Evolutionary conservation across 345 rosid species (phyloP).

Genomic region (Citrus sp.): DNA sequence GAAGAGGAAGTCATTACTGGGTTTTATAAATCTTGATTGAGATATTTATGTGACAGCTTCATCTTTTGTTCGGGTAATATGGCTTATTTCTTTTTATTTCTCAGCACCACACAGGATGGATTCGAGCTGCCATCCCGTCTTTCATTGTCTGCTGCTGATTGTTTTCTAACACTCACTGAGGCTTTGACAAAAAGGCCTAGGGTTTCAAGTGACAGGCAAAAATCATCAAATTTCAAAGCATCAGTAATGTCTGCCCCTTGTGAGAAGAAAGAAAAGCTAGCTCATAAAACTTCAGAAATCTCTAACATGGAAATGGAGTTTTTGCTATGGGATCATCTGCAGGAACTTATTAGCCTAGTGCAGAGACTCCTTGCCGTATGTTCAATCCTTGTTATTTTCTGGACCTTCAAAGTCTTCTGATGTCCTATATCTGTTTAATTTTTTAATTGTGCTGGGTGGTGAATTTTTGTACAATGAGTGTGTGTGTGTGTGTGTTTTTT

Average conservation of each 20-base stretch:
- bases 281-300: slow-evolving; percentile 25
- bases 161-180: slow-evolving; percentile 62
- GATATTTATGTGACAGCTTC: neutral
- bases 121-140: slow-evolving; percentile 88
- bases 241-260: slow-evolving; percentile 26
- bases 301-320: slow-evolving; percentile 27
- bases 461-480: neutral
- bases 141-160: slow-evolving; percentile 85
- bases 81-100: slow-evolving; percentile 15
- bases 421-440: neutral
- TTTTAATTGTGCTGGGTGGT: neutral
- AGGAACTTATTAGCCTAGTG: slow-evolving; percentile 48
- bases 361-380: slow-evolving; percentile 70
- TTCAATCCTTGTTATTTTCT: slow-evolving; percentile 19
- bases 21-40: neutral
- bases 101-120: slow-evolving; percentile 70
- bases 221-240: slow-evolving; percentile 27
- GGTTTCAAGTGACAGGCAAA: slow-evolving; percentile 31
- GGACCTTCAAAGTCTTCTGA: neutral
- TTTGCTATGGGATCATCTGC: slow-evolving; percentile 64
- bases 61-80: neutral
- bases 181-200: slow-evolving; percentile 62
- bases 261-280: slow-evolving; percentile 34
- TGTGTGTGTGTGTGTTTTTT: too few species aligned
- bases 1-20: neutral